phyloP scores from a whole-genome alignment of 192 early-diverging fungal species.

The Backusella psychrophila region DNA sequence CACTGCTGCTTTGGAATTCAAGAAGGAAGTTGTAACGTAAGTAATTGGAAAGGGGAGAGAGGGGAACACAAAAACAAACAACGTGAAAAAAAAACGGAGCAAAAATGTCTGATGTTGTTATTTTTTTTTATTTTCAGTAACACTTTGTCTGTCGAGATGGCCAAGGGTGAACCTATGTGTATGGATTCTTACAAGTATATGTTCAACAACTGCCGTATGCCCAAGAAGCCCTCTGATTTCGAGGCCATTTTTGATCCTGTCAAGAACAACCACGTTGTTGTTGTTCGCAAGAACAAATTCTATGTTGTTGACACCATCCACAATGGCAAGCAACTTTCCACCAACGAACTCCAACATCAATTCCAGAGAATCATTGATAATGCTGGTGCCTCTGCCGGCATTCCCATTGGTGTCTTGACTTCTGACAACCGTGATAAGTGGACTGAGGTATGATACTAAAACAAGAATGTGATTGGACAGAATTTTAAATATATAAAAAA shows the following conservation, averaged over 20 bases:
- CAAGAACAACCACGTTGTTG: slow-evolving; percentile 80
- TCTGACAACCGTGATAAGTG: slow-evolving; percentile 92
- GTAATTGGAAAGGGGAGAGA: background rate
- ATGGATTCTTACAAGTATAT: slow-evolving; percentile 92
- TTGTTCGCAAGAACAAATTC: slow-evolving; percentile 92
- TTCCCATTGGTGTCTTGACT: slow-evolving; percentile 84
- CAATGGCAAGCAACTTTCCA: slow-evolving; percentile 77
- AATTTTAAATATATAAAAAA: background rate
- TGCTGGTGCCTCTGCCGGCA: slow-evolving; percentile 65
- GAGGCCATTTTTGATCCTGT: slow-evolving; percentile 71
- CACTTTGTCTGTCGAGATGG: slow-evolving; percentile 80
- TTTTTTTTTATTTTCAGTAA: slow-evolving; percentile 29
- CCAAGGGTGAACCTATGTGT: slow-evolving; percentile 78
- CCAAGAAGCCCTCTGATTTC: slow-evolving; percentile 80
- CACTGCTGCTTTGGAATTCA: slow-evolving; percentile 86
- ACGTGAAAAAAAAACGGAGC: background rate
- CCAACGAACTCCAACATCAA: slow-evolving; percentile 81
- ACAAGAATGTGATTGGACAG: background rate
- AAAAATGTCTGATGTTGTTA: background rate
- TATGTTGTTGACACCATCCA: slow-evolving; percentile 72
- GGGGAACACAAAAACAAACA: background rate
- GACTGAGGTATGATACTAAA: slow-evolving; percentile 60
- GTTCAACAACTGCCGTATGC: slow-evolving; percentile 96
- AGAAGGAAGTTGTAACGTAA: slow-evolving; percentile 66
- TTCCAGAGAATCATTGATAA: slow-evolving; percentile 63